Evolutionary conservation across 139 green algal species (phyloP), one percentile per base, ranked within the genome.

Genomic region (Cymbomonas tetramitiformis): DNA sequence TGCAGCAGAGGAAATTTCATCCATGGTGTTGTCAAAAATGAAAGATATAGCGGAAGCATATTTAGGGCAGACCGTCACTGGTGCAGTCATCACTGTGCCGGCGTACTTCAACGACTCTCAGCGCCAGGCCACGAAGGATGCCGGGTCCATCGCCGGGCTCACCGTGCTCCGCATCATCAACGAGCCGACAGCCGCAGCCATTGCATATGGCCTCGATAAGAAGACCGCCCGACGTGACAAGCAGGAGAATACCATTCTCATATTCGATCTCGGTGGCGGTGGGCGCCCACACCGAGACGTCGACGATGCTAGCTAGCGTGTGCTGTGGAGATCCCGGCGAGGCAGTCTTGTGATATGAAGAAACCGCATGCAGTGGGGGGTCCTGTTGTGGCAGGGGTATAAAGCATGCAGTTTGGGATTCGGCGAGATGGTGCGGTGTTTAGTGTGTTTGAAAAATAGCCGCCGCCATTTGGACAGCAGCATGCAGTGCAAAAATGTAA

Each of bases 81-180:
- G 88, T 61, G 90, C 88, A 7, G 90, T 97, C 6, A 67, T 97
- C 56, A 97, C 88, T 2, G 90, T 96, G 32, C 90, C 90, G n/a
- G 86, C 90, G 30, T 98, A 98, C 78, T 98, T 98, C 83, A 97
- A 97, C 57, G 90, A 96, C 64, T 85, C 75, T 19, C 90, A 97
- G 79, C 75, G 90, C 30, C 89, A 97, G 78, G 87, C 87, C 19
- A 95, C 87, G 56, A 96, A 97, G 81, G 90, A 98, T 58, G 91
- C 91, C 25, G 89, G 72, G 28, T 76, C 77, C 29, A 97, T 97
- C 58, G 75, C 88, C 12, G 91, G 91, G 39, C 69, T 97, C 30
- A 93, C 97, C 32, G 85, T 94, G 25, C 64, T 95, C 53, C 80
- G 88, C 38, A 94, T 96, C 71, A 94, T 96, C 73, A 96, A 96